A percentile compares a stretch with the other conserved stretches of the same genome.
These are phyloP conservation scores for Blastomyces gilchristii DNA, from an alignment of 2,329 filamentous ascomycete genomes.

Conservation along the genomic window DNA sequence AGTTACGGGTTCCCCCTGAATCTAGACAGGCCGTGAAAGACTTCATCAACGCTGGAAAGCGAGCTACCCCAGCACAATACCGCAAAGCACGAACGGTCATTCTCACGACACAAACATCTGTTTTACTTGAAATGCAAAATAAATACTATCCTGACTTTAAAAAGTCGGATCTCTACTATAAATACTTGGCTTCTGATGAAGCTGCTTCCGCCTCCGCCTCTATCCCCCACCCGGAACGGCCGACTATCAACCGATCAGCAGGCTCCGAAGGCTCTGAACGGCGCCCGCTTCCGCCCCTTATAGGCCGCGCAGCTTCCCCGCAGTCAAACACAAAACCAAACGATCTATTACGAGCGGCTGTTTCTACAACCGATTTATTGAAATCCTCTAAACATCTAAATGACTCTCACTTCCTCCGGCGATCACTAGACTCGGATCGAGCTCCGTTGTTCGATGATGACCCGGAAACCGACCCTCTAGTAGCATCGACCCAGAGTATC, in stretches of 20 bases:
- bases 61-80: conserved; percentile 71
- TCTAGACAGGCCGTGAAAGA: conserved; percentile 60
- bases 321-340: conserved; percentile 36
- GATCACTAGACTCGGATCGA: conserved; percentile 59
- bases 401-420: conserved; percentile 42
- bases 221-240: conserved; percentile 13
- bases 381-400: conserved; percentile 19
- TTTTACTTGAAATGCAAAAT: conserved; percentile 74
- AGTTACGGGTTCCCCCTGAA: conserved; percentile 64
- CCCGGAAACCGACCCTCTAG: conserved; percentile 57
- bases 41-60: conserved; percentile 68
- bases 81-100: conserved; percentile 71
- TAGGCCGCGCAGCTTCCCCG: conserved; percentile 42
- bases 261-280: conserved; percentile 23
- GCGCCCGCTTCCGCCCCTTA: conserved; percentile 33
- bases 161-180: conserved; percentile 88
- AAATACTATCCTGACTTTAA: conserved; percentile 78
- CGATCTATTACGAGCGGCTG: conserved; percentile 50
- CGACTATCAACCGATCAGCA: conserved; percentile 5
- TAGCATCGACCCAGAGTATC: conserved; percentile 67
- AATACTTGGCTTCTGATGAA: conserved; percentile 85
- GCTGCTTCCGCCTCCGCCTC: conserved; percentile 22
- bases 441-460: conserved; percentile 71
- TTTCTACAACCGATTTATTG: conserved; percentile 51
- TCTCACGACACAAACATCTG: conserved; percentile 67